Evolutionary conservation across 805 yeast genomes (phyloP).

Genomic region (Myxozyma kluyveri): DNA sequence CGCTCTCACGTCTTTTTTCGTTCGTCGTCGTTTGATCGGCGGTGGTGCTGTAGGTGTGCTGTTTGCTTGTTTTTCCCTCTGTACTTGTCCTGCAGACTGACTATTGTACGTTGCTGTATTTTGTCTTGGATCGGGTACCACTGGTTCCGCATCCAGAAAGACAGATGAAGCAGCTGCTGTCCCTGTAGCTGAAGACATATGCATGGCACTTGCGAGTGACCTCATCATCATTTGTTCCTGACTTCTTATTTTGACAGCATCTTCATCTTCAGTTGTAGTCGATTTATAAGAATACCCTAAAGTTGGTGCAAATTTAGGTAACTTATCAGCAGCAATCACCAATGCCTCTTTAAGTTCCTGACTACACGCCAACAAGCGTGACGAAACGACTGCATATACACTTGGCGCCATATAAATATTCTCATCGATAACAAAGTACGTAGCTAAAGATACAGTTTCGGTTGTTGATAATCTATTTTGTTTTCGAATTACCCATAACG

Average conservation of each 20-base stretch:
- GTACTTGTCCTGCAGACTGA: neutral
- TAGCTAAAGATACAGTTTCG: slow-evolving; percentile 57
- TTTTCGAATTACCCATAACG: slow-evolving; percentile 85
- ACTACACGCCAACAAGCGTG: slow-evolving; percentile 59
- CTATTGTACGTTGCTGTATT: neutral
- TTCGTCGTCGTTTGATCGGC: slow-evolving; percentile 9
- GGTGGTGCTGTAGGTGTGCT: too few relatives aligned
- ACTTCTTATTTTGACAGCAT: neutral
- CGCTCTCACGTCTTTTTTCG: slow-evolving; percentile 13
- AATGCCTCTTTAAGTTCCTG: slow-evolving; percentile 49
- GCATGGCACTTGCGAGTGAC: slow-evolving; percentile 27
- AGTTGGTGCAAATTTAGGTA: slow-evolving; percentile 58
- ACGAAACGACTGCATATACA: slow-evolving; percentile 66
- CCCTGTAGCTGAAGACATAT: slow-evolving; percentile 1
- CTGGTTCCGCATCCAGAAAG: slow-evolving; percentile 18
- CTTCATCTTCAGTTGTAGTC: slow-evolving; percentile 23
- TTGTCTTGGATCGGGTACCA: neutral
- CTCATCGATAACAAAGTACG: slow-evolving; percentile 86
- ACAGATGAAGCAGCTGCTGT: neutral
- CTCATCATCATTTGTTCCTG: slow-evolving; percentile 30
- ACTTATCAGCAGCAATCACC: slow-evolving; percentile 20
- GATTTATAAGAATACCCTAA: slow-evolving; percentile 55
- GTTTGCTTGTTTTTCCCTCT: slow-evolving; percentile 1
- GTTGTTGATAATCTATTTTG: slow-evolving; percentile 62
- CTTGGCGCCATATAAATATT: slow-evolving; percentile 89